These are phyloP conservation scores for Aureobasidium melanogenum DNA, from an alignment of 2,329 filamentous ascomycete genomes.

Conservation along the genomic window DNA sequence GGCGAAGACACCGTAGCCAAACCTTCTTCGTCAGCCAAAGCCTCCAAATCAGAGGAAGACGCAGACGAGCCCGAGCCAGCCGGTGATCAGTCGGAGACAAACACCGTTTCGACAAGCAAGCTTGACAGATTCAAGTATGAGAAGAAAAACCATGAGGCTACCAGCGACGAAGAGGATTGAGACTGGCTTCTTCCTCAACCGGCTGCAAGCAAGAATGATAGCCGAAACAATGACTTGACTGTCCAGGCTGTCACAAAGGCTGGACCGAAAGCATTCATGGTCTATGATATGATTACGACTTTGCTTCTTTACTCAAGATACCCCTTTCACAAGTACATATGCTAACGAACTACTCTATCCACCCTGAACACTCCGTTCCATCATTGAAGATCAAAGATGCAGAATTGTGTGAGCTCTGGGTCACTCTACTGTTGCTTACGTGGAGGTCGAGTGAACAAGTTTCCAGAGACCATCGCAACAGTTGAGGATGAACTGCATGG, in stretches of 20 bases:
- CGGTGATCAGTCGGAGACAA: neutral
- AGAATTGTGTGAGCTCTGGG: neutral
- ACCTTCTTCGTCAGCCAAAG: neutral
- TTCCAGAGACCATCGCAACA: neutral
- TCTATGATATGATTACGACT: neutral
- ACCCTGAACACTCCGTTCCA: neutral
- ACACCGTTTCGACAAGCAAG: slow-evolving; percentile 15
- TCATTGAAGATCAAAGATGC: neutral
- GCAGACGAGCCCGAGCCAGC: slow-evolving; percentile 23
- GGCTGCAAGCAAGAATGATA: neutral
- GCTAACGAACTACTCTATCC: neutral
- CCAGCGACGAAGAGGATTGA: slow-evolving; percentile 45
- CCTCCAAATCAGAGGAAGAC: slow-evolving; percentile 15
- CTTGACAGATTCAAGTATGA: slow-evolving; percentile 28
- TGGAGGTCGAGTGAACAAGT: neutral
- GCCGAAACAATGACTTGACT: neutral
- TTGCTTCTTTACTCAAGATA: slow-evolving; percentile 2
- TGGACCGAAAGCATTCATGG: neutral
- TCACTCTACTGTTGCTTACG: too few species aligned
- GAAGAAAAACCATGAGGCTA: slow-evolving; percentile 45
- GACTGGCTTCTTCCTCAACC: neutral
- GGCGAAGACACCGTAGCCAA: neutral
- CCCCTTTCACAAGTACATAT: neutral
- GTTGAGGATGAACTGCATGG: neutral
- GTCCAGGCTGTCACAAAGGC: neutral